These are phyloP conservation scores for Fusarium scirpi DNA, from an alignment of 2,329 filamentous ascomycete species.

Conservation along the genomic window DNA sequence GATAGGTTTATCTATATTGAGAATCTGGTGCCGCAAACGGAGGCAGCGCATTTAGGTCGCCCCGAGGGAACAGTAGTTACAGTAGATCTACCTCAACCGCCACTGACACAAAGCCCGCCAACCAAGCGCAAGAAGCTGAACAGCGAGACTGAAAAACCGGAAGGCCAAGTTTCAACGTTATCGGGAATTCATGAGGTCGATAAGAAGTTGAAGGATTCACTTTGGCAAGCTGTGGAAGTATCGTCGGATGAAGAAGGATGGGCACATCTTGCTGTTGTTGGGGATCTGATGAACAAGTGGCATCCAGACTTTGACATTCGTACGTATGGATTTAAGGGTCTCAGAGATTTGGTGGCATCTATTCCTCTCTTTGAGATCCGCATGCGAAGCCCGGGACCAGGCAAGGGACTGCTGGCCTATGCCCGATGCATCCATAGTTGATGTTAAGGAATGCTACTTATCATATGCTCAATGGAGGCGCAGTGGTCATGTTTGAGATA, in stretches of 20 bases:
- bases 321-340: conserved; percentile 45
- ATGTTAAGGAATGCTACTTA: rapidly evolving
- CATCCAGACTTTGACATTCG: conserved; percentile 50
- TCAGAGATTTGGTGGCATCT: conserved; percentile 33
- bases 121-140: not conserved
- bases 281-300: conserved; percentile 42
- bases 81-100: not conserved
- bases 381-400: not conserved
- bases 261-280: conserved; percentile 47
- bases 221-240: conserved; percentile 37
- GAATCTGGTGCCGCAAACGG: conserved; percentile 24
- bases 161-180: rapidly evolving
- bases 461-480: rapidly evolving
- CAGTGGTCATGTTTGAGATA: not conserved
- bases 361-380: not conserved
- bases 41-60: not conserved
- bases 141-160: rapidly evolving
- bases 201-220: not conserved
- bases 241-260: conserved; percentile 46
- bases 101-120: not conserved
- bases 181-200: not conserved
- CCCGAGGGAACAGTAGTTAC: not conserved
- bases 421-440: not conserved
- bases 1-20: conserved; percentile 51
- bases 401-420: not conserved